Evolutionary conservation across 768 basidiomycete genomes (phyloP), one percentile per base, ranked within the genome.

Genomic region (Tylopilus sp.): DNA sequence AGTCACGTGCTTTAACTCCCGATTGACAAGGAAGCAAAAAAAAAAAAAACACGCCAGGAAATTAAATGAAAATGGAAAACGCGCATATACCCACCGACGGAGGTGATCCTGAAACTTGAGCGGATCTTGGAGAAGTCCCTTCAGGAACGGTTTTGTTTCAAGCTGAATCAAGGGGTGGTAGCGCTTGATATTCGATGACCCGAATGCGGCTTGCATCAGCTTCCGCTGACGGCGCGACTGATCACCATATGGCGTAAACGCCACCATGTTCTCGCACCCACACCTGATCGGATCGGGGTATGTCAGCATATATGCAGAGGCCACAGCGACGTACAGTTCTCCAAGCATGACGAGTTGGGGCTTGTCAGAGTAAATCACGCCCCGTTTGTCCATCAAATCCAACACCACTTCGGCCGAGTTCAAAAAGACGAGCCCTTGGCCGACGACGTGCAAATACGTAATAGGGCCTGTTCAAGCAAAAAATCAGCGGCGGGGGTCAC

Each of bases 331-430:
- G 61, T 59, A 88, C 78, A 88, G 71, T 46, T 90, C 86, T 21
- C 83, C 81, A 13, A 71, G 73, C 88, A 91, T 89, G 40, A 85
- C 73, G 21, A 88, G 70, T 22, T 72, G 69, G 0, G 85, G 85
- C 64, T 85, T 86, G 69, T 89, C 88, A 8, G 87, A 83, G 65
- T 89, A 90, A 25, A 88, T 82, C 9, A 77, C 70, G 7, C 86
- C 85, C 26, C 80, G 78, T 61, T 80, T 85, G 49, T 90, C 87
- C 56, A 91, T 70, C 49, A 91, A 68, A 31, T 88, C 87, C 35
- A 73, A 71, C 0, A 76, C 78, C 0, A 75, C 81, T 33, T 84
- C 76, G 7, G 76, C 74, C 30, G 77, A 78, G 67, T 82, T 86
- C 46, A 89, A 59, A 67, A 90, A 85, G 26, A 89, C 72, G 30